A percentile compares a stretch with the other conserved stretches of the same genome.
These are phyloP conservation scores for Gossypium davidsonii DNA, from an alignment of 441 rosid genomes.

Conservation along the genomic window DNA sequence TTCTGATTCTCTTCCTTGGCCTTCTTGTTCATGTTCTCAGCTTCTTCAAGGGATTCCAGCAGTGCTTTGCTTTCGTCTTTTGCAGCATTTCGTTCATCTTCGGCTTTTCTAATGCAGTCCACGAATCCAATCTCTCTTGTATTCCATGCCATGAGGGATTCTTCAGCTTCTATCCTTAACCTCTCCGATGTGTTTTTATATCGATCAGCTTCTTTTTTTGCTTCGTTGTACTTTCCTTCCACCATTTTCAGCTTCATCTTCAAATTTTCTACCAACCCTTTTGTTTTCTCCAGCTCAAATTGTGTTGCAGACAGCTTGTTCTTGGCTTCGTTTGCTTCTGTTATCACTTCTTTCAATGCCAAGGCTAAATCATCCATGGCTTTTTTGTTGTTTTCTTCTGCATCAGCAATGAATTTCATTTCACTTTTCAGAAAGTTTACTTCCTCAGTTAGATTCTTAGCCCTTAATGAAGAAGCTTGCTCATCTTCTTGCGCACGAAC, in stretches of 20 bases:
- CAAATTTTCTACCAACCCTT: constrained; percentile 28
- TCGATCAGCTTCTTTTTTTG: constrained; percentile 50
- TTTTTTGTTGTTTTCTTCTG: constrained; percentile 68
- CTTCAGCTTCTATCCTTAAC: constrained; percentile 73
- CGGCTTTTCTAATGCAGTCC: constrained; percentile 56
- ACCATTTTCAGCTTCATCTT: constrained; percentile 24
- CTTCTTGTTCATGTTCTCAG: constrained; percentile 32
- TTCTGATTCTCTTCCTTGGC: constrained; percentile 66
- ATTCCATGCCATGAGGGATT: constrained; percentile 68
- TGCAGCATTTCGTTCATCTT: constrained; percentile 52
- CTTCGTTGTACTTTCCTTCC: constrained; percentile 35
- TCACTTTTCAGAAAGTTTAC: constrained; percentile 35
- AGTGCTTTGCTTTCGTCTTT: constrained; percentile 43
- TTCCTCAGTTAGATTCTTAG: constrained; percentile 28
- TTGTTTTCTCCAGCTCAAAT: constrained; percentile 38
- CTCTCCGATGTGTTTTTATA: constrained; percentile 56
- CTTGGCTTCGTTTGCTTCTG: constrained; percentile 44
- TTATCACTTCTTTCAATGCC: constrained; percentile 71
- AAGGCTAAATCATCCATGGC: constrained; percentile 82
- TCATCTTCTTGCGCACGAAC: constrained; percentile 32
- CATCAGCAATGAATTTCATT: constrained; percentile 42
- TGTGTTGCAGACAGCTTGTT: constrained; percentile 41
- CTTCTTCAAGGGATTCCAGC: constrained; percentile 35
- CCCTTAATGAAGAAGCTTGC: constrained; percentile 21
- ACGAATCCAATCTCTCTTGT: constrained; percentile 71